These are phyloP conservation scores for Ochetophila trinervis DNA, from an alignment of 306 rosid species.

Conservation along the genomic window DNA sequence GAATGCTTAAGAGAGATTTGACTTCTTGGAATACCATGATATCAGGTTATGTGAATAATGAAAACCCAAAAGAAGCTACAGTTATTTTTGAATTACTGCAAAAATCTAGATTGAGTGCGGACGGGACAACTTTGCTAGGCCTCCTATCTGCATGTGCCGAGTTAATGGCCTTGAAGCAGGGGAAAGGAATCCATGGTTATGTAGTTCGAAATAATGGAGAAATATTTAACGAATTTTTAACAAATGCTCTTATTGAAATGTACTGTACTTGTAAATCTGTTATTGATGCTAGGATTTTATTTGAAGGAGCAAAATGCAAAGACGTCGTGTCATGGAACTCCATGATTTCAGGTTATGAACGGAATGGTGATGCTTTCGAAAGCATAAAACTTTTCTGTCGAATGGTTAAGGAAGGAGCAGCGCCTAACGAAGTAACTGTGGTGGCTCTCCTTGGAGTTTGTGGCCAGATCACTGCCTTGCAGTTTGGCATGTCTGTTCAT, in stretches of 20 bases:
- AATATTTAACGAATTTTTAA: slow-evolving; percentile 35
- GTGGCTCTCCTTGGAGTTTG: slow-evolving; percentile 48
- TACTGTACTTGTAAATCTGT: slow-evolving; percentile 42
- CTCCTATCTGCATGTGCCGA: slow-evolving; percentile 48
- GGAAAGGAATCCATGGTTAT: slow-evolving; percentile 49
- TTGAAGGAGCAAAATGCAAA: slow-evolving; percentile 36
- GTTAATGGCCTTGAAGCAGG: slow-evolving; percentile 40
- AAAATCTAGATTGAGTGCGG: slow-evolving; percentile 36
- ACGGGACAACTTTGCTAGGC: slow-evolving; percentile 48
- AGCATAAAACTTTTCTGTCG: slow-evolving; percentile 46
- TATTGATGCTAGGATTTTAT: slow-evolving; percentile 40
- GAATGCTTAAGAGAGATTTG: slow-evolving; percentile 48
- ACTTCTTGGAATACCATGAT: slow-evolving; percentile 53
- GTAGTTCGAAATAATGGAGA: slow-evolving; percentile 30
- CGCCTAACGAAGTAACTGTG: slow-evolving; percentile 53
- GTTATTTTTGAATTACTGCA: slow-evolving; percentile 30
- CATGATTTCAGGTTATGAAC: slow-evolving; percentile 54
- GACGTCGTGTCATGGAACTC: slow-evolving; percentile 59
- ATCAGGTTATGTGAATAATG: slow-evolving; percentile 45
- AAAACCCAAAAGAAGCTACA: slow-evolving; percentile 30
- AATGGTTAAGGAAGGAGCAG: slow-evolving; percentile 38
- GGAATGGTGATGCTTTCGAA: slow-evolving; percentile 44
- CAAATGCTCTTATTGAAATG: slow-evolving; percentile 53
- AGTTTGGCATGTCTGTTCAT: slow-evolving; percentile 46
- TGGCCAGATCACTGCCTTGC: slow-evolving; percentile 46